Base-by-base conservation (phyloP, 306 rosid genomes). In the Cicer bijugum region DNA sequence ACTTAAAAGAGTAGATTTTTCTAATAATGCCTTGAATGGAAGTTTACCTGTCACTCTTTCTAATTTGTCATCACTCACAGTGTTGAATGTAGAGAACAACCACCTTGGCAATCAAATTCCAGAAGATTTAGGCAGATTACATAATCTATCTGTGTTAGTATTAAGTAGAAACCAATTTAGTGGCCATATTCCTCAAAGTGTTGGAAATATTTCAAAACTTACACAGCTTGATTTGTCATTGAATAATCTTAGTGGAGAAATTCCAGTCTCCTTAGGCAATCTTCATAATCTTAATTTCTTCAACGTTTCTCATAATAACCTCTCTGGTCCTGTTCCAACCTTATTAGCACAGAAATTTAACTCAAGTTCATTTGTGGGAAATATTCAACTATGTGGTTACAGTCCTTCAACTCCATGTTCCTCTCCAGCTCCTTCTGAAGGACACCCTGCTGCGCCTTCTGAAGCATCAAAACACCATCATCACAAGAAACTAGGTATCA, bases 271-370 rank as follows among this genome's bases (percentile, higher is more conserved):
- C 56, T 75, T 90, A 15, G 68, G 75, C 47, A 74, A 70, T 75
- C 80, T 92, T 37, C 17, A 55, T 7, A 75, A 71, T 65, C 96
- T 92, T 12, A 67, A 2, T 47, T 81, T 72, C 65, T 87, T 92
- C 75, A 87, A 90, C 69, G 97, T 92, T 62, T 92, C 98, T 8
- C 75, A 89, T 77, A 92, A 92, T 63, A 75, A 87, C 59, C 93
- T 92, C 38, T 87, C 97, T 12, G 98, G 98, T 37, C 78, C 87
- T 9, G 98, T 92, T 47, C 98, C 98, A 8, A 12, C 78, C 12
- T 11, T 35, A 17, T 89, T 92, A 20, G 79, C 89, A 0, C 70
- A 79, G 37, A 90, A 86, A 67, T 92, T 92, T 69, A 86, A 89
- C 79, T 72, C 86, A 12, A 90, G 90, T 77, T 90, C 98, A 55